phyloP scores from a whole-genome alignment of 2,329 filamentous ascomycete genomes.

The Penicillium sp. region DNA sequence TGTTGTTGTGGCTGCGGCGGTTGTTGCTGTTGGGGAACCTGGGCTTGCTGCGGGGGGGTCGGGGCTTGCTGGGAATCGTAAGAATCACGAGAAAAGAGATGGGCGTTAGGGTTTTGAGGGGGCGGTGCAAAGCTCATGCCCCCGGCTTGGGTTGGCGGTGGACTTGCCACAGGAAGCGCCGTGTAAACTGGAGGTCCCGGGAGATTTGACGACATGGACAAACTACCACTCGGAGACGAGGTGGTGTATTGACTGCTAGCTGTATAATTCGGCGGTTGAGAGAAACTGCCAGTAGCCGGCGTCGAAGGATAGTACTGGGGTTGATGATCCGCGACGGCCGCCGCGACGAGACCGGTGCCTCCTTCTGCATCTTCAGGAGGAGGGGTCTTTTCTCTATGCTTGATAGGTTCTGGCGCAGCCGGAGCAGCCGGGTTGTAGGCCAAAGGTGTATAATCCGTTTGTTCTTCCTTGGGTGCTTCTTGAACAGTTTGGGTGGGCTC shows the following conservation, averaged over 20 bases:
- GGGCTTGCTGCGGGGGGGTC: not conserved
- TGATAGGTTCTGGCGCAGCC: conserved; percentile 61
- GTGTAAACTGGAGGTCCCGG: conserved; percentile 27
- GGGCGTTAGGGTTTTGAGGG: conserved; percentile 32
- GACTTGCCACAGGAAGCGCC: conserved; percentile 18
- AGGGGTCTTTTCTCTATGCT: conserved; percentile 63
- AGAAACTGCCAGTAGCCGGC: conserved; percentile 21
- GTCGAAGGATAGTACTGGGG: conserved; percentile 29
- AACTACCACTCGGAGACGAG: conserved; percentile 24
- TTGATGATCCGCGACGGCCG: conserved; percentile 35
- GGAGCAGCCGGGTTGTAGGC: conserved; percentile 66
- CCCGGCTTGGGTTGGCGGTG: conserved; percentile 18
- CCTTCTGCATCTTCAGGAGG: conserved; percentile 55
- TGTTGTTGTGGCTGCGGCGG: conserved; percentile 16
- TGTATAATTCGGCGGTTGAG: conserved; percentile 22
- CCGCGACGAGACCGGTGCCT: conserved; percentile 44
- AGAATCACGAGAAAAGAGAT: conserved; percentile 29
- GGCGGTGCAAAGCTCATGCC: conserved; percentile 31
- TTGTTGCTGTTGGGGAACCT: conserved; percentile 11
- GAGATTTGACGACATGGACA: conserved; percentile 24
- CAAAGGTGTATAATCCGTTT: conserved; percentile 46
- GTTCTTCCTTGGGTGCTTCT: conserved; percentile 19
- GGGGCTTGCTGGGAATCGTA: conserved; percentile 18
- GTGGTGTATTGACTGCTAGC: conserved; percentile 20
- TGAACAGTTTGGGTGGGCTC: conserved; percentile 18